Percentiles rank a stretch among this genome's conserved stretches.
phyloP scores from a whole-genome alignment of 2,329 filamentous ascomycete species.

The Penicillium sp. region DNA sequence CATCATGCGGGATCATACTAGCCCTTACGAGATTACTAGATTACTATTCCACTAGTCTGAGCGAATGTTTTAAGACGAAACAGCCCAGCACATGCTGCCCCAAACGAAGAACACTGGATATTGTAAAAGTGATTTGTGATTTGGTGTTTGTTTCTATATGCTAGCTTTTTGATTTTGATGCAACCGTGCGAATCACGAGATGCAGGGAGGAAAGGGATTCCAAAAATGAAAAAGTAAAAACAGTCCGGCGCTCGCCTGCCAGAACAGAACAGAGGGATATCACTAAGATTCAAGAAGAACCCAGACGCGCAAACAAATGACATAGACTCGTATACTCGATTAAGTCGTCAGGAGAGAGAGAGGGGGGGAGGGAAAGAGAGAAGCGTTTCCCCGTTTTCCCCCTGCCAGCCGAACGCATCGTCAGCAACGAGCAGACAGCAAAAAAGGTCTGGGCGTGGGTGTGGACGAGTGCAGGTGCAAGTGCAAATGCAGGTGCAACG shows the following conservation, averaged over 20 bases:
- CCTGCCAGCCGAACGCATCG: neutral
- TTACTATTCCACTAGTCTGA: too few species aligned
- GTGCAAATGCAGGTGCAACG: constrained; percentile 3
- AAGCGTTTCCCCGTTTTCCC: constrained; percentile 4
- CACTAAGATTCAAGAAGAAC: constrained; percentile 32
- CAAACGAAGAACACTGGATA: too few species aligned
- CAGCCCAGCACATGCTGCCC: too few species aligned
- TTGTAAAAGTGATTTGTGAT: too few species aligned
- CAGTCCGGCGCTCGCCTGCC: constrained; percentile 19
- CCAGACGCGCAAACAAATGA: constrained; percentile 24
- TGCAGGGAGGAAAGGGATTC: neutral
- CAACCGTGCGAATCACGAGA: neutral
- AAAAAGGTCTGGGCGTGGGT: neutral
- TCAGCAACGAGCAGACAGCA: constrained; percentile 1
- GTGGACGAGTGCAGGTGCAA: neutral
- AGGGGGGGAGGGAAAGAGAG: neutral
- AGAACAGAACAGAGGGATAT: constrained; percentile 32
- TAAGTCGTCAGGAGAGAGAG: constrained; percentile 26
- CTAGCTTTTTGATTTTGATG: constrained; percentile 25
- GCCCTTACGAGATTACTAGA: too few species aligned
- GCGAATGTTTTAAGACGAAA: too few species aligned
- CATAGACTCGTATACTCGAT: constrained; percentile 34
- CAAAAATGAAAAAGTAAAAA: constrained; percentile 12
- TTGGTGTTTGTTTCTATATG: constrained; percentile 30
- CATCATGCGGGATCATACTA: too few species aligned